phyloP scores from a whole-genome alignment of 2,329 filamentous ascomycete genomes.

The Cryphonectria parasitica region DNA sequence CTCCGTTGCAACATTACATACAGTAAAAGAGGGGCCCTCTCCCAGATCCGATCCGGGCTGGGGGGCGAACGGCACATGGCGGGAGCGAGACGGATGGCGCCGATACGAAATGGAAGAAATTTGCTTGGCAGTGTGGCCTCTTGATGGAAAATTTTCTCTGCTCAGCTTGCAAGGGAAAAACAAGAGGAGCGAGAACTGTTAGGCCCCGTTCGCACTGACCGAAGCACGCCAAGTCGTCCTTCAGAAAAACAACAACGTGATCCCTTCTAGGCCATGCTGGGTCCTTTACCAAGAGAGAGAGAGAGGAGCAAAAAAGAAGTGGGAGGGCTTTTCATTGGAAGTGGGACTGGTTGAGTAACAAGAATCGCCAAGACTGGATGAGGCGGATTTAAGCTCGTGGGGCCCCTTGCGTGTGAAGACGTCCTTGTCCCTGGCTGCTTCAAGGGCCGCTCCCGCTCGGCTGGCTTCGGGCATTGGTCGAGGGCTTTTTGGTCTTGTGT shows the following conservation, averaged over 20 bases:
- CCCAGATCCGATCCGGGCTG: background rate
- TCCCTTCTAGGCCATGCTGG: constrained; percentile 1
- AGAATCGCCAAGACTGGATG: constrained; percentile 22
- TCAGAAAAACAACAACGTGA: constrained; percentile 9
- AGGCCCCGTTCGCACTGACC: constrained; percentile 5
- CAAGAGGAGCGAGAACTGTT: background rate
- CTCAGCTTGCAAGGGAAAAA: background rate
- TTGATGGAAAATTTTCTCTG: background rate
- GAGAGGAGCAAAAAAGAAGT: background rate
- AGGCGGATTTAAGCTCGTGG: constrained; percentile 25
- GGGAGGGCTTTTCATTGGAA: constrained; percentile 7
- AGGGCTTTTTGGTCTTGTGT: background rate
- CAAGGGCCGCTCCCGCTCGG: constrained; percentile 1
- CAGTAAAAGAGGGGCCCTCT: background rate
- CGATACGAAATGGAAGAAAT: constrained; percentile 15
- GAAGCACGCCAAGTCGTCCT: background rate
- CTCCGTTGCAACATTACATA: background rate
- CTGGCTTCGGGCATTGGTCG: background rate
- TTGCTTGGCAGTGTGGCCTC: constrained; percentile 10
- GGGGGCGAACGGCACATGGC: background rate
- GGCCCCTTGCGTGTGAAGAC: background rate
- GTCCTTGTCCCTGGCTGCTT: background rate
- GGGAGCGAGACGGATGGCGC: constrained; percentile 11
- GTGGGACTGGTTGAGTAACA: constrained; percentile 26
- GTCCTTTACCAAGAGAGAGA: background rate